These are phyloP conservation scores for Grigorovia yakushimaensis DNA, from an alignment of 805 yeast species.

Conservation along the genomic window DNA sequence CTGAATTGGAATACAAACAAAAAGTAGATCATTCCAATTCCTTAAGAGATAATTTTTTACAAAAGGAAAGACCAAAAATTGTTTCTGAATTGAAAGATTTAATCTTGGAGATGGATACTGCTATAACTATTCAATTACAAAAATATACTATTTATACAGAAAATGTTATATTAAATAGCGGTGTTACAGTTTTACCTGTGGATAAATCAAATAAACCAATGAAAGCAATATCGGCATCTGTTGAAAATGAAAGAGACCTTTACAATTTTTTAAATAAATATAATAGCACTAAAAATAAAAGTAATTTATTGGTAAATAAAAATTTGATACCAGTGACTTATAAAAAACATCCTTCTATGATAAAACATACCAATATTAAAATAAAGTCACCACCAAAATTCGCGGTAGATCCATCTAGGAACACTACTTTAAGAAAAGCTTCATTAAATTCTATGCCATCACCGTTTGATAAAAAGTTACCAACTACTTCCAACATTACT, in stretches of 20 bases:
- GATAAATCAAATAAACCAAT: constrained; percentile 45
- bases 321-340: constrained; percentile 59
- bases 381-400: constrained; percentile 20
- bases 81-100: constrained; percentile 64
- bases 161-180: constrained; percentile 71
- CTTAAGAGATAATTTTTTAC: constrained; percentile 60
- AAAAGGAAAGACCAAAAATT: constrained; percentile 66
- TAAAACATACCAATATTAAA: constrained; percentile 20
- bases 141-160: constrained; percentile 85
- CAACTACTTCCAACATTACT: background rate
- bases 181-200: constrained; percentile 73
- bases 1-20: constrained; percentile 79
- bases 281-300: constrained; percentile 26
- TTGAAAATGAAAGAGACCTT: constrained; percentile 77
- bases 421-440: constrained; percentile 25
- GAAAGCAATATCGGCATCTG: constrained; percentile 63
- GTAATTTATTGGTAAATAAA: constrained; percentile 30
- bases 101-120: constrained; percentile 81
- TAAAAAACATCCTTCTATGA: constrained; percentile 58
- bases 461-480: constrained; percentile 17
- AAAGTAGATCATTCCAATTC: constrained; percentile 66
- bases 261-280: constrained; percentile 54
- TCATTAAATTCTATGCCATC: constrained; percentile 28
- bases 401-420: constrained; percentile 24
- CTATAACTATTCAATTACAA: constrained; percentile 78